phyloP scores from a whole-genome alignment of 352 stramenopile species.

The Nothophytophthora sp. region DNA sequence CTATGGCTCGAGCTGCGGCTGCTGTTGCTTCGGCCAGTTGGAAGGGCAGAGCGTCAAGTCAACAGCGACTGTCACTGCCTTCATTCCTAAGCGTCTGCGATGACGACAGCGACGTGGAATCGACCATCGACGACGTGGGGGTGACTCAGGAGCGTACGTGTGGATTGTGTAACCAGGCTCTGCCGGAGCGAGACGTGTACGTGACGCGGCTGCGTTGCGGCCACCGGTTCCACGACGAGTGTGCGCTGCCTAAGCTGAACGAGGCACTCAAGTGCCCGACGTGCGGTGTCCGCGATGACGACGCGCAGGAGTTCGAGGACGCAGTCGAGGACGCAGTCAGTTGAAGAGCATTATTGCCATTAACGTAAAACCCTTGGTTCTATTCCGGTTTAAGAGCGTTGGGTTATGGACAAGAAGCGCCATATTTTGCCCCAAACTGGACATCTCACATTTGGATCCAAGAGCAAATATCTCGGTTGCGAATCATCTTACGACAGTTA shows the following conservation, averaged over 20 bases:
- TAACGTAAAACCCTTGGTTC: too few relatives aligned
- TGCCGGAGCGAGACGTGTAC: conserved; percentile 26
- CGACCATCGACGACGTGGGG: background rate
- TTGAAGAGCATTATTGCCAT: too few relatives aligned
- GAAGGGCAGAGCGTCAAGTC: background rate
- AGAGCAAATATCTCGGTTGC: too few relatives aligned
- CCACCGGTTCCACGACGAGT: conserved; percentile 66
- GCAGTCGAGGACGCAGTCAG: too few relatives aligned
- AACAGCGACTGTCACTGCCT: background rate
- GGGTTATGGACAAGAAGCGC: too few relatives aligned
- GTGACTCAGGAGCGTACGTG: background rate
- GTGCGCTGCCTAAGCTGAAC: conserved; percentile 51
- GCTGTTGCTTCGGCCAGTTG: background rate
- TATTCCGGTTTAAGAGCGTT: too few relatives aligned
- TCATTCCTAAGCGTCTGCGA: background rate
- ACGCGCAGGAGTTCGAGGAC: background rate
- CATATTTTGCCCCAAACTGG: too few relatives aligned
- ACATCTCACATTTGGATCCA: too few relatives aligned
- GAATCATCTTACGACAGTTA: too few relatives aligned
- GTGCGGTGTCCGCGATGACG: conserved; percentile 18
- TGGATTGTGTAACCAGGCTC: conserved; percentile 10
- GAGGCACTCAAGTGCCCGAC: conserved; percentile 37
- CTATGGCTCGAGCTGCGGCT: background rate
- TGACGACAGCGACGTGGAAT: background rate
- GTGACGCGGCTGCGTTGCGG: conserved; percentile 44